Base-by-base conservation (phyloP, 78 protist genomes). In the Tieghemostelium lacteum region DNA sequence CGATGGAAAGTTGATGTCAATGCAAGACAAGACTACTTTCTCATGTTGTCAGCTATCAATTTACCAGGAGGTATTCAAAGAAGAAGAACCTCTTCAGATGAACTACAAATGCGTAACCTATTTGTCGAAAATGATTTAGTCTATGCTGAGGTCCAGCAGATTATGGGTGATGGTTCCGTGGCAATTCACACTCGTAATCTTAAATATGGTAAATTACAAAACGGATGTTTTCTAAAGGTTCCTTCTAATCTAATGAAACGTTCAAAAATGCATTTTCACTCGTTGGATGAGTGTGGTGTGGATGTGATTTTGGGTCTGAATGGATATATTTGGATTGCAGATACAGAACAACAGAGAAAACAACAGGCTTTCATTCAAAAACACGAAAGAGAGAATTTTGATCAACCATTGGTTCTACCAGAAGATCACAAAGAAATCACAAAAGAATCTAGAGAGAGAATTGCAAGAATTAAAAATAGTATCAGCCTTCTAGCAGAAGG, bases 1-100 rank as follows among this genome's bases (percentile, higher is more conserved):
- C 86, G 94, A 14, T 97, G 97, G 98, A 69, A 73, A 64, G 97
- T 95, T 20, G 98, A 97, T 34, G 86, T 78, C 3, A 45, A 75
- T 20, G 29, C 96, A 10, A 86, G 87, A 33, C 88, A 92, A 17
- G 88, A 92, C 39, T 94, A 95, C 22, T 50, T 69, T 0, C 73
- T 97, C 62, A 70, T 66, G 55, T 70, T 97, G 37, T 85, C 96
- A 5, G 80, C 95, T 10, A 87, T 97, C 54, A 95, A 94, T 61
- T 22, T 96, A n/a, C 98, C 98, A 0, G 97, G 96, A 39, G 98
- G 98, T 6, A 94, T 89, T n/a, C 93, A 92, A 28, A 34, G 98
- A 12, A 75, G 98, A 14, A 57, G 93, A n/a, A 93, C 97, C 0
- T 37, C 64, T 24, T 50, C 50, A 12, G 98, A 97, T 61, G 97